phyloP scores from a whole-genome alignment of 768 basidiomycete species.

The Tylopilus subfusipes region DNA sequence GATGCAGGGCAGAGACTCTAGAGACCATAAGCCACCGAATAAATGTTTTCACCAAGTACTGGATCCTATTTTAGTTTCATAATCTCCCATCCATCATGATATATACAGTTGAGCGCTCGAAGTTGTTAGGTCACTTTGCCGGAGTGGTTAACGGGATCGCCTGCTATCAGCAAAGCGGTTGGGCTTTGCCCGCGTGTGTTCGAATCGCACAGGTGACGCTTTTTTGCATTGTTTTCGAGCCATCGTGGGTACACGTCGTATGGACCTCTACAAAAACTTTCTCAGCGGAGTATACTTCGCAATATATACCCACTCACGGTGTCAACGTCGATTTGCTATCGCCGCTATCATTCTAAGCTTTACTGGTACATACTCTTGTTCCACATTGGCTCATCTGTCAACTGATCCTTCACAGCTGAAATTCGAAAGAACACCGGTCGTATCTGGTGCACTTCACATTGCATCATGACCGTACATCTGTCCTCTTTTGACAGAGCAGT shows the following conservation, averaged over 20 bases:
- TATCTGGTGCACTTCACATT: too few relatives aligned
- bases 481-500: too few relatives aligned
- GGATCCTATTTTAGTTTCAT: background rate
- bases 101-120: background rate
- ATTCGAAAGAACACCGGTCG: too few relatives aligned
- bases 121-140: constrained; percentile 71
- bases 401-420: too few relatives aligned
- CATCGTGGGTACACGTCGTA: background rate
- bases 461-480: too few relatives aligned
- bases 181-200: constrained; percentile 61
- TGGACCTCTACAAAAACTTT: background rate
- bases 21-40: background rate
- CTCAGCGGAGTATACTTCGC: too few relatives aligned
- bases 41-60: background rate
- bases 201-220: constrained; percentile 60
- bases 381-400: too few relatives aligned
- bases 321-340: too few relatives aligned
- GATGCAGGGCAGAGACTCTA: constrained; percentile 1
- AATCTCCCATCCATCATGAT: background rate
- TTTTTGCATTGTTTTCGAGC: constrained; percentile 26
- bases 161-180: constrained; percentile 60
- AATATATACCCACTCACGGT: too few relatives aligned
- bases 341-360: too few relatives aligned
- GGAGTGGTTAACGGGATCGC: constrained; percentile 91
- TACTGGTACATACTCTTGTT: too few relatives aligned